phyloP scores from a whole-genome alignment of 2,329 filamentous ascomycete species.

The Ophiostoma australiae region DNA sequence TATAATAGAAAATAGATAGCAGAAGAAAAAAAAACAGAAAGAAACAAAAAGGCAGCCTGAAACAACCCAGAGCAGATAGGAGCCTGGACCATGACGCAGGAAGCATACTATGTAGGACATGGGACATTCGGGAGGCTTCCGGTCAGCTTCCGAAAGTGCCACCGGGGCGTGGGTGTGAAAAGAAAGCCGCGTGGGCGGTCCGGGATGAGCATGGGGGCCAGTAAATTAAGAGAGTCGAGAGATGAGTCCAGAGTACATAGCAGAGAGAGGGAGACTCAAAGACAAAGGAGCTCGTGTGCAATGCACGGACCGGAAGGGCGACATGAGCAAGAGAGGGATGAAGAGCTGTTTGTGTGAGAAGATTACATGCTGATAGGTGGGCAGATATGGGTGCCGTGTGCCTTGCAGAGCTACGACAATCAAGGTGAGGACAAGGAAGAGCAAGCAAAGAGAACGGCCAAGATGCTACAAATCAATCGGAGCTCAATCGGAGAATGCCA shows the following conservation, averaged over 20 bases:
- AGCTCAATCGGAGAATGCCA: too few relatives aligned
- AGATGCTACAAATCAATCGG: too few relatives aligned
- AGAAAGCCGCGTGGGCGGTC: constrained; percentile 1
- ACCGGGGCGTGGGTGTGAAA: neutral
- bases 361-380: too few relatives aligned
- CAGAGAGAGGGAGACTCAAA: too few relatives aligned
- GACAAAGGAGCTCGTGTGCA: too few relatives aligned
- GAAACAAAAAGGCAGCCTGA: neutral
- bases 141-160: neutral
- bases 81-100: neutral
- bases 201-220: neutral
- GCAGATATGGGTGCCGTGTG: neutral
- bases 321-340: neutral
- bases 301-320: neutral
- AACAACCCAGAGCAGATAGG: neutral
- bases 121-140: neutral
- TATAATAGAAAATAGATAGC: too few relatives aligned
- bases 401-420: neutral
- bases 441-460: neutral
- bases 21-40: neutral
- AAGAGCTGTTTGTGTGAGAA: neutral
- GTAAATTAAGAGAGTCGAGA: too few relatives aligned
- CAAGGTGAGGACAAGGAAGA: neutral
- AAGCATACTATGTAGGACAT: neutral
- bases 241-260: too few relatives aligned